Evolutionary conservation across 2,329 filamentous ascomycete genomes (phyloP).

Genomic region (Aspergillus sp.): DNA sequence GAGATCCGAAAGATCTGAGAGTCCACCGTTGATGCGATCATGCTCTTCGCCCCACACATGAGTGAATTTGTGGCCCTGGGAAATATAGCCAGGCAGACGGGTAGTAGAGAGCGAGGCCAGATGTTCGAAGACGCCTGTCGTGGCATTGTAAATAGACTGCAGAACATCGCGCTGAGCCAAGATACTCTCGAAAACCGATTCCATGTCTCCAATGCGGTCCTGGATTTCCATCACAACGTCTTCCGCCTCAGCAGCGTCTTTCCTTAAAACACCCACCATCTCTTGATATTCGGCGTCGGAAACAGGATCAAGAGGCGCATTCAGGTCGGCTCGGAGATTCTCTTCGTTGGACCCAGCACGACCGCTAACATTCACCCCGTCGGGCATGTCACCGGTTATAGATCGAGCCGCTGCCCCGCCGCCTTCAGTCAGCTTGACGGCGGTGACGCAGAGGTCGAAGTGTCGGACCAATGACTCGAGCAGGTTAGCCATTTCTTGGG

Average conservation of each 20-base stretch:
- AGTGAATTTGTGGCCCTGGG: slow-evolving; percentile 39
- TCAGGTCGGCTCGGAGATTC: slow-evolving; percentile 22
- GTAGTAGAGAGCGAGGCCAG: slow-evolving; percentile 57
- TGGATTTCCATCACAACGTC: slow-evolving; percentile 60
- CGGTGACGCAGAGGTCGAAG: slow-evolving; percentile 87
- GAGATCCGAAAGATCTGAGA: slow-evolving; percentile 68
- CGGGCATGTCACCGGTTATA: slow-evolving; percentile 52
- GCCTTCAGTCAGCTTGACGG: slow-evolving; percentile 81
- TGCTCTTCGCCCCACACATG: slow-evolving; percentile 64
- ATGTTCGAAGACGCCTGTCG: slow-evolving; percentile 54
- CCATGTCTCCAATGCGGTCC: slow-evolving; percentile 67
- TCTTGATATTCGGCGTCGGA: slow-evolving; percentile 67
- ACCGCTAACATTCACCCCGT: slow-evolving; percentile 38
- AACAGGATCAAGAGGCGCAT: slow-evolving; percentile 56
- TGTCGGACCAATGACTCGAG: slow-evolving; percentile 74
- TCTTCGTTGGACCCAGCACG: slow-evolving; percentile 23
- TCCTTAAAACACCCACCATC: slow-evolving; percentile 66
- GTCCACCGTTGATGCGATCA: slow-evolving; percentile 55
- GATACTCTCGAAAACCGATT: slow-evolving; percentile 57
- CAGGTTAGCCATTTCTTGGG: slow-evolving; percentile 70
- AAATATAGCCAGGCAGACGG: slow-evolving; percentile 48
- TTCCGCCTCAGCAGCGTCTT: slow-evolving; percentile 50
- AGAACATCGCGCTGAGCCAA: slow-evolving; percentile 53
- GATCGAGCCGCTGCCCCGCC: slow-evolving; percentile 61
- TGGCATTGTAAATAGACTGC: slow-evolving; percentile 46